A percentile compares a stretch with the other conserved stretches of the same genome.
These are phyloP conservation scores for Flueggea neowawraea DNA, from an alignment of 441 rosid genomes.

Conservation along the genomic window DNA sequence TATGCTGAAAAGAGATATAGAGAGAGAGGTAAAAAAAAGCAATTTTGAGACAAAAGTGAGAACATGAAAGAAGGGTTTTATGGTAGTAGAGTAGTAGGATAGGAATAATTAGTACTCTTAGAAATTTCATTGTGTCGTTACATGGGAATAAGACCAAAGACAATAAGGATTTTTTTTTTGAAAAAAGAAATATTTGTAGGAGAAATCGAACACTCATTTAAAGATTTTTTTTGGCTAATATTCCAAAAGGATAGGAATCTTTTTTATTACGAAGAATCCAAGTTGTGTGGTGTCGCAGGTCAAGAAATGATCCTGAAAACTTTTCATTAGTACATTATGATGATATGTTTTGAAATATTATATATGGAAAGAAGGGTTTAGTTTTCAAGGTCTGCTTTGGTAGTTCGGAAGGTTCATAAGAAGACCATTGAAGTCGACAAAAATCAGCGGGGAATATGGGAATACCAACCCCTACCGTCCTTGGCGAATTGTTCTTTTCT, in stretches of 20 bases:
- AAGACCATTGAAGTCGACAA: conserved; percentile 36
- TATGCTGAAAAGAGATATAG: neutral
- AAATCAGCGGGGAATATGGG: conserved; percentile 26
- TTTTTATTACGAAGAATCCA: conserved; percentile 1
- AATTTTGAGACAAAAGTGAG: neutral
- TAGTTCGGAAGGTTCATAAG: conserved; percentile 28
- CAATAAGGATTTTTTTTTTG: conserved; percentile 5
- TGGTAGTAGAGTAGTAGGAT: conserved; percentile 10
- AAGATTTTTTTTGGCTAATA: neutral
- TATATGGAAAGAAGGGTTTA: neutral
- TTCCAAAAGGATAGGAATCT: conserved; percentile 7
- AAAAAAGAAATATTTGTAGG: neutral
- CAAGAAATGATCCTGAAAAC: conserved; percentile 6
- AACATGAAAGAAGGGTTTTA: conserved; percentile 19
- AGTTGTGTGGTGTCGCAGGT: conserved; percentile 2
- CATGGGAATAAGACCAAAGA: conserved; percentile 27
- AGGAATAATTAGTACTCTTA: conserved; percentile 24
- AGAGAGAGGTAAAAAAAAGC: neutral
- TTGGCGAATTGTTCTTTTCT: neutral
- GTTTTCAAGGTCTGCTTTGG: conserved; percentile 10
- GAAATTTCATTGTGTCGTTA: conserved; percentile 36
- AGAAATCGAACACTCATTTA: neutral
- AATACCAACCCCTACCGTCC: conserved; percentile 34
- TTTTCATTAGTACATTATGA: neutral
- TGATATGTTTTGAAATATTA: conserved; percentile 7